Percentiles rank a stretch among this genome's conserved stretches.
Conservation (phyloP, 768 basidiomycete genomes). For the Naematelia encephala region DNA sequence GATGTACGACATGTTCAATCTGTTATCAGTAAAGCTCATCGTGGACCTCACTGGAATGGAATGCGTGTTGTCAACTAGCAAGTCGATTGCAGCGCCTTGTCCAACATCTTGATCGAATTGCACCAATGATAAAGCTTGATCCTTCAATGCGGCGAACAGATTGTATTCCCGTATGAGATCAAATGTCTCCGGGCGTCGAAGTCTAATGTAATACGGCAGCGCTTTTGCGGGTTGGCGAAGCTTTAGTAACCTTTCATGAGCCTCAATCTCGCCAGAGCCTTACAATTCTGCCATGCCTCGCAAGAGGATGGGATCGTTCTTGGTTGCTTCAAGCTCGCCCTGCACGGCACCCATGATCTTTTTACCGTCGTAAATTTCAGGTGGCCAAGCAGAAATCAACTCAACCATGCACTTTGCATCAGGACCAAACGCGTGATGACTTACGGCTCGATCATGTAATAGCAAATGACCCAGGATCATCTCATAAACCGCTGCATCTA, state of each 20-base stretch:
- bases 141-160: slow-evolving; percentile 88
- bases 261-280: slow-evolving; percentile 7
- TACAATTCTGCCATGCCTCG: slow-evolving; percentile 91
- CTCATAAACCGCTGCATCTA: slow-evolving; percentile 84
- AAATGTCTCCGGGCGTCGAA: slow-evolving; percentile 85
- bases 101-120: slow-evolving; percentile 85
- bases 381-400: slow-evolving; percentile 85
- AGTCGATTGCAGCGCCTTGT: slow-evolving; percentile 72
- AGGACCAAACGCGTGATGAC: slow-evolving; percentile 15
- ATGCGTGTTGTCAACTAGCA: slow-evolving; percentile 90
- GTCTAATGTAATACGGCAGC: slow-evolving; percentile 78
- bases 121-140: slow-evolving; percentile 85
- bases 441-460: slow-evolving; percentile 68
- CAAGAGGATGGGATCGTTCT: slow-evolving; percentile 69
- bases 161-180: slow-evolving; percentile 90
- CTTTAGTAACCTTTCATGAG: slow-evolving; percentile 51
- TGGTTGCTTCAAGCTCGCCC: slow-evolving; percentile 65
- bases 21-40: slow-evolving; percentile 45
- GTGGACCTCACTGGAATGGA: slow-evolving; percentile 76
- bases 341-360: slow-evolving; percentile 87
- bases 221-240: slow-evolving; percentile 95
- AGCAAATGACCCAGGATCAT: slow-evolving; percentile 89
- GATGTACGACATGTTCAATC: slow-evolving; percentile 83
- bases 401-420: slow-evolving; percentile 64
- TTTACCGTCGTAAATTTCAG: slow-evolving; percentile 78